A percentile compares a stretch with the other conserved stretches of the same genome.
Conservation (phyloP, 176 grass and related monocot species). For the Paspalum vaginatum region DNA sequence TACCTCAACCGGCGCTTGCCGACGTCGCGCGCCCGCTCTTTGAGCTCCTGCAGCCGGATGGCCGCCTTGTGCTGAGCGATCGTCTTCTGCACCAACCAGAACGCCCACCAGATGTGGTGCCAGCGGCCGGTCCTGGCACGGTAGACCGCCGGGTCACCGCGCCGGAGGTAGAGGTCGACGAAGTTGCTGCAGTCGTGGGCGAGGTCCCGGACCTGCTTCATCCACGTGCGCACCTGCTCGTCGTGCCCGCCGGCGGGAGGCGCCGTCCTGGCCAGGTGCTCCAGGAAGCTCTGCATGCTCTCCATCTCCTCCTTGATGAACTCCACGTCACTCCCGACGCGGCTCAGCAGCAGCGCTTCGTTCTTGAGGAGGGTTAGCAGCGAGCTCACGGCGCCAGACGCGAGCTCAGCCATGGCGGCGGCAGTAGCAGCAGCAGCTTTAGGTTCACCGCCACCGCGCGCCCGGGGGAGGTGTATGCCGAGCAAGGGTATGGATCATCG, state of each 20-base stretch:
- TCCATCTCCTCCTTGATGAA: constrained; percentile 18
- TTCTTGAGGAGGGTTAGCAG: background rate
- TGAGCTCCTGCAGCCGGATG: background rate
- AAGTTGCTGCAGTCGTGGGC: background rate
- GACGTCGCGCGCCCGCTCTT: background rate
- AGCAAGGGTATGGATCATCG: too few relatives aligned
- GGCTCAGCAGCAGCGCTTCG: background rate
- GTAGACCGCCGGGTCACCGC: background rate
- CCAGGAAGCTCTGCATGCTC: constrained; percentile 6
- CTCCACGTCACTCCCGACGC: background rate
- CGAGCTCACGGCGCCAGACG: background rate
- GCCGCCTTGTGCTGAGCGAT: background rate
- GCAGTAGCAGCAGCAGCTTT: too few relatives aligned
- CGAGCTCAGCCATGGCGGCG: background rate
- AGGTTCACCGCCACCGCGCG: too few relatives aligned
- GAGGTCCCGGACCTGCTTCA: background rate
- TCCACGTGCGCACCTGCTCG: background rate
- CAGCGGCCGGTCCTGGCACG: background rate
- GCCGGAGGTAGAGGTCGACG: background rate
- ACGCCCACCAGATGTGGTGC: background rate
- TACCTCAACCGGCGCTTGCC: background rate
- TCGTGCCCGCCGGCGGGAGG: background rate
- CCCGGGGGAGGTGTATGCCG: too few relatives aligned
- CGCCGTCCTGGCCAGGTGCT: background rate
- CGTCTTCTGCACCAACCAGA: background rate